Base-by-base conservation (phyloP, 306 rosid genomes). In the Fragaria iinumae region DNA sequence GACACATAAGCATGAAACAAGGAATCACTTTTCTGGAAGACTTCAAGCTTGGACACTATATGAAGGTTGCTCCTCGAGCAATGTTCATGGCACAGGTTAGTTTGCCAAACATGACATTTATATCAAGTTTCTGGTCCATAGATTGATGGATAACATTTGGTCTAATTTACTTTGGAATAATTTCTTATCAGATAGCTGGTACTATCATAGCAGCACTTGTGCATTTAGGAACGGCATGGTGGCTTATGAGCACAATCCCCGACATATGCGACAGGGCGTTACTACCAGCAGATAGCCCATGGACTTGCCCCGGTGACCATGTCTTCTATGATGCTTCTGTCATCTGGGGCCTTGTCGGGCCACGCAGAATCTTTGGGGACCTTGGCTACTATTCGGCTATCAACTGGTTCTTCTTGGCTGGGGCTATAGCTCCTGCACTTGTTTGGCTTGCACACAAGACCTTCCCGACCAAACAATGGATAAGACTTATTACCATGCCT, bases 41-140 rank as follows among this genome's bases (percentile, higher is more conserved):
- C 84, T 93, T 93, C 73, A 93, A 93, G 83, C 96, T 93, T 52
- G 97, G 97, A 60, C 97, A 93, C 83, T 90, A 93, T 85, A 93
- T 93, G 98, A 93, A 93, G 84, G 90, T 93, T 83, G 94, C 98
- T 76, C 98, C 98, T 0, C 86, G 83, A 81, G 83, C 90, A 76
- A 93, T 93, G 98, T 90, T 93, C 78, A 17, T 79, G 48, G 96
- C 96, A 72, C 96, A 93, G 97, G 97, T 90, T 72, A 69, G 81
- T 12, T 17, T 76, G 43, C 47, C 63, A 71, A 50, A 71, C 48
- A 52, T 20, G 4, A 49, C 21, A 29, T 0, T 72, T 72, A 20
- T 11, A 52, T 52, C 64, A 71, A 71, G 13, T 52, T 71, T 71
- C 60, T 18, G 8, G 74, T 69, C 23, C 59, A 47, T 47, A 4